phyloP scores from a whole-genome alignment of 768 basidiomycete species.

The Daedaleopsis sinensis region DNA sequence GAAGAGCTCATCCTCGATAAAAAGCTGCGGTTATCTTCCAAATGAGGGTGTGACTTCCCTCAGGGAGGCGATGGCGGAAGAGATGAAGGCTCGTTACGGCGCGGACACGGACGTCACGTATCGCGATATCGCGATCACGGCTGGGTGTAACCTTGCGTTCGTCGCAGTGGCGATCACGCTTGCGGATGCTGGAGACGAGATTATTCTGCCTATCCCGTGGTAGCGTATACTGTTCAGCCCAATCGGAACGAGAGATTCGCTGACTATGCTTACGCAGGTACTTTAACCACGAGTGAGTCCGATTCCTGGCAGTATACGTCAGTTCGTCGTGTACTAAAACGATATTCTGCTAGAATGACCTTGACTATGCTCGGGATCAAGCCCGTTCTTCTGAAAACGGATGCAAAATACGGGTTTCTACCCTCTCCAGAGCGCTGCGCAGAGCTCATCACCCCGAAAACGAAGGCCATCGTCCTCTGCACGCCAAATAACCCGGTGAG shows the following conservation, averaged over 20 bases:
- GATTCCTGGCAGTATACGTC: conserved; percentile 8
- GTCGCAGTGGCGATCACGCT: conserved; percentile 61
- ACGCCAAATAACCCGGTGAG: conserved; percentile 76
- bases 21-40: conserved; percentile 56
- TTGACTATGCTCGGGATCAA: conserved; percentile 64
- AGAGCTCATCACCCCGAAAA: conserved; percentile 55
- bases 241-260: neutral
- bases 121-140: conserved; percentile 67
- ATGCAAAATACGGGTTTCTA: conserved; percentile 54
- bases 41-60: conserved; percentile 61
- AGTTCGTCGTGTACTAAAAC: no score
- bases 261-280: conserved; percentile 45
- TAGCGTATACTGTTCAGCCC: conserved; percentile 31
- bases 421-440: conserved; percentile 58
- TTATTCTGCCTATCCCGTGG: conserved; percentile 77
- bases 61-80: conserved; percentile 53
- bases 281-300: conserved; percentile 62
- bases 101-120: conserved; percentile 45
- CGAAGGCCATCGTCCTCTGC: conserved; percentile 73
- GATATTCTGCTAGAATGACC: conserved; percentile 55
- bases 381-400: conserved; percentile 55
- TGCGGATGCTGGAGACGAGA: conserved; percentile 70
- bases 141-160: conserved; percentile 78
- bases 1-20: conserved; percentile 43
- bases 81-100: conserved; percentile 67